These are phyloP conservation scores for Crithidia fasciculata DNA, from an alignment of 208 protist genomes.

Conservation along the genomic window DNA sequence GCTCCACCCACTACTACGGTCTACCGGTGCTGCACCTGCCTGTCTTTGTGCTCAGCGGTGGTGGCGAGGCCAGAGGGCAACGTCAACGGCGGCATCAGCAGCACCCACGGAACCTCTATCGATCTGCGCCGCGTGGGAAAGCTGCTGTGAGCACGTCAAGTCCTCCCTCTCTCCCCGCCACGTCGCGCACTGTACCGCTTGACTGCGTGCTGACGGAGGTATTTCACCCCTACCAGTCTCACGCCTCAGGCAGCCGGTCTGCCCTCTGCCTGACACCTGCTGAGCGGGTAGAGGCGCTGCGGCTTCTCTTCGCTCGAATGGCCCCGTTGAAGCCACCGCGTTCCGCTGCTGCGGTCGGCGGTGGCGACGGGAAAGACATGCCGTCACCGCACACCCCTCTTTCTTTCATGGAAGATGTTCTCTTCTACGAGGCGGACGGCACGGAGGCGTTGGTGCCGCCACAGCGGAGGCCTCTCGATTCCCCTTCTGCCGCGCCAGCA, in stretches of 20 bases:
- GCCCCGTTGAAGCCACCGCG: background rate
- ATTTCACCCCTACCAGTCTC: slow-evolving; percentile 36
- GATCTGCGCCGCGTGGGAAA: background rate
- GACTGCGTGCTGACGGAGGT: slow-evolving; percentile 25
- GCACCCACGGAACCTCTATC: background rate
- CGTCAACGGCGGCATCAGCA: background rate
- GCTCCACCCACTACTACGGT: slow-evolving; percentile 68
- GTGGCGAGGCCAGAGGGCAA: background rate
- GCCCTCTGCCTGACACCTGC: slow-evolving; percentile 20
- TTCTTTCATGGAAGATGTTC: slow-evolving; percentile 30
- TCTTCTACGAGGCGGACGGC: slow-evolving; percentile 4
- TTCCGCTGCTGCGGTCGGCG: background rate
- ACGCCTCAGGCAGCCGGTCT: slow-evolving; percentile 6
- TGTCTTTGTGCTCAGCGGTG: slow-evolving; percentile 26
- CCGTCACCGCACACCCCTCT: slow-evolving; percentile 1
- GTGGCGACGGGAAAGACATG: too few species aligned
- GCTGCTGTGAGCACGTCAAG: too few species aligned
- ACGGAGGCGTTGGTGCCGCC: too few species aligned
- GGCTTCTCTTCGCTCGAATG: slow-evolving; percentile 4
- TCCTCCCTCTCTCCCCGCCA: background rate
- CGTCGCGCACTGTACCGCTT: slow-evolving; percentile 9
- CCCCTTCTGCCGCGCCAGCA: background rate
- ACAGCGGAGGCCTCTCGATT: background rate
- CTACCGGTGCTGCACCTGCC: slow-evolving; percentile 65
- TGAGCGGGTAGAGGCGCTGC: slow-evolving; percentile 13